Percentiles rank a stretch among this genome's conserved stretches.
phyloP scores from a whole-genome alignment of 2,329 filamentous ascomycete species.

The Alternaria hordeiaustralica region DNA sequence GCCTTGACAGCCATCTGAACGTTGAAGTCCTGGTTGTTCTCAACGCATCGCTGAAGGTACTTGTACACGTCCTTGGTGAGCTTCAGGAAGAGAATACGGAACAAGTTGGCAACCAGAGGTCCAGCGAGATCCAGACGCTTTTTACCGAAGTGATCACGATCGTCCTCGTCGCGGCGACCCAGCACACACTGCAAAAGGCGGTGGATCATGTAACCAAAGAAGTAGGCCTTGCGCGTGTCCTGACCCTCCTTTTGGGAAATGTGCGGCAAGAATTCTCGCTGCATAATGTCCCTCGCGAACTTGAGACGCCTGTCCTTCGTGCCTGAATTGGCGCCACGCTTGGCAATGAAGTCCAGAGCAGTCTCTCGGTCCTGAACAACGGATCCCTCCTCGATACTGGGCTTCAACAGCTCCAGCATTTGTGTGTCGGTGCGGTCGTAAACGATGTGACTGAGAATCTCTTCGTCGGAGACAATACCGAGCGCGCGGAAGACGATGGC shows the following conservation, averaged over 20 bases:
- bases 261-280: constrained; percentile 95
- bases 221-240: constrained; percentile 96
- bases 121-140: constrained; percentile 96
- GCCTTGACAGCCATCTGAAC: constrained; percentile 89
- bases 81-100: constrained; percentile 88
- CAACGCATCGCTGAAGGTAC: constrained; percentile 90
- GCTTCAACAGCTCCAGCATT: constrained; percentile 97
- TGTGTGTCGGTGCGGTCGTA: constrained; percentile 94
- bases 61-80: constrained; percentile 89
- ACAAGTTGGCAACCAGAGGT: constrained; percentile 92
- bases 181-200: constrained; percentile 91
- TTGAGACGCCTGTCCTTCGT: constrained; percentile 89
- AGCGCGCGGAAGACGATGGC: constrained; percentile 95
- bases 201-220: constrained; percentile 98
- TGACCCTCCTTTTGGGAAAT: constrained; percentile 95
- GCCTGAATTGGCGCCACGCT: constrained; percentile 78
- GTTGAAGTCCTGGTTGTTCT: constrained; percentile 87
- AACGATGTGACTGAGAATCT: constrained; percentile 97
- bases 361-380: constrained; percentile 95
- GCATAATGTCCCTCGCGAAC: constrained; percentile 91
- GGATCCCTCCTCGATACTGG: constrained; percentile 96
- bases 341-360: constrained; percentile 93
- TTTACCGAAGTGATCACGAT: constrained; percentile 98
- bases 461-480: constrained; percentile 95
- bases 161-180: constrained; percentile 90